Conservation (phyloP, 2,329 filamentous ascomycete species). For the Amauroascus niger region DNA sequence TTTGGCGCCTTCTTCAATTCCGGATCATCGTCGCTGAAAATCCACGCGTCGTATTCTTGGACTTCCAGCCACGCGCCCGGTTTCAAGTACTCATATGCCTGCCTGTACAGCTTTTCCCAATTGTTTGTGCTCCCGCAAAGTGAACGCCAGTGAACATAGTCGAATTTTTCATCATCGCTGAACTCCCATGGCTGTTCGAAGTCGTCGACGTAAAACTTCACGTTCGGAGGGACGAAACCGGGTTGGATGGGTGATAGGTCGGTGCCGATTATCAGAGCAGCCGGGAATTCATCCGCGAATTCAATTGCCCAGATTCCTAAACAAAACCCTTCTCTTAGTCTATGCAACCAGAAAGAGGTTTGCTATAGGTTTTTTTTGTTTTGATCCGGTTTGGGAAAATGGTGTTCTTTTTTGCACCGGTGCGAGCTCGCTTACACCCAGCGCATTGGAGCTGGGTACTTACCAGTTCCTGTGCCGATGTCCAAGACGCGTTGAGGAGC, state of each 20-base stretch:
- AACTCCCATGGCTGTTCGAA: slow-evolving; percentile 50
- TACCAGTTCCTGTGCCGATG: slow-evolving; percentile 49
- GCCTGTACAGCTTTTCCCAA: slow-evolving; percentile 33
- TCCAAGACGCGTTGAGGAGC: slow-evolving; percentile 45
- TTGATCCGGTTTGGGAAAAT: not conserved
- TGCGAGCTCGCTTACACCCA: not conserved
- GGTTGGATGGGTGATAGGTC: slow-evolving; percentile 60
- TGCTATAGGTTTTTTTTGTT: not conserved
- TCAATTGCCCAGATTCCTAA: slow-evolving; percentile 13
- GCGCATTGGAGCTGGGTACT: not conserved
- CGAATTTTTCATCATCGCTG: slow-evolving; percentile 40
- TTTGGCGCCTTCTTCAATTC: slow-evolving; percentile 11
- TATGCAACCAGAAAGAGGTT: not conserved
- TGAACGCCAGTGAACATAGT: slow-evolving; percentile 54
- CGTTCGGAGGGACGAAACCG: slow-evolving; percentile 57
- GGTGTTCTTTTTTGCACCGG: not conserved
- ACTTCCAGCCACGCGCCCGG: slow-evolving; percentile 47
- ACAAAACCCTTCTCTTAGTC: not conserved
- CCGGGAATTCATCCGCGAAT: slow-evolving; percentile 15
- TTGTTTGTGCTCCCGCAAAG: slow-evolving; percentile 47
- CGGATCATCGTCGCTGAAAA: slow-evolving; percentile 14
- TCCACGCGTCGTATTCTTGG: slow-evolving; percentile 27
- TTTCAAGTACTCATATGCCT: slow-evolving; percentile 42
- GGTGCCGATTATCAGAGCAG: slow-evolving; percentile 13
- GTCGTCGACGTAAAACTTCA: slow-evolving; percentile 65